These are phyloP conservation scores for Chrysosporium queenslandicum DNA, from an alignment of 2,329 filamentous ascomycete genomes.

Conservation along the genomic window DNA sequence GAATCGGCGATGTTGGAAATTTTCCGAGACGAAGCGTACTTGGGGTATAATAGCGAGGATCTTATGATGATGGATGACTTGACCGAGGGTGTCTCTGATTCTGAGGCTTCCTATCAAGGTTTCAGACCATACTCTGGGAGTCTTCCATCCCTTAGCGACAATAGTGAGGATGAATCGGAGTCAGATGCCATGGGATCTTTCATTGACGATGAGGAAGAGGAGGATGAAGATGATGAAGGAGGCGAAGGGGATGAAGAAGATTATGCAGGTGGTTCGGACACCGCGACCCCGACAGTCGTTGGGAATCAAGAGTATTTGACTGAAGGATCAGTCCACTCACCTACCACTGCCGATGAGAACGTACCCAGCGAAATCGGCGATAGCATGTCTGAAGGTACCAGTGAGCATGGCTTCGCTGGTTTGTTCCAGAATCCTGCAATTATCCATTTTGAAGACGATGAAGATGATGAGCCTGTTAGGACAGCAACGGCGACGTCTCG, in stretches of 20 bases:
- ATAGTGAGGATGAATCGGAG: conserved; percentile 14
- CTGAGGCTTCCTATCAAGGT: not conserved
- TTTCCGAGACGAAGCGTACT: not conserved
- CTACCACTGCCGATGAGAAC: conserved; percentile 16
- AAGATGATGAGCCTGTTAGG: conserved; percentile 14
- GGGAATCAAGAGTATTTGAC: conserved; percentile 16
- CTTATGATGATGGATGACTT: not conserved
- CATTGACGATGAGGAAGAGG: conserved; percentile 16
- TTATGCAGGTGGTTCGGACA: conserved; percentile 12
- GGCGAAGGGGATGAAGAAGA: conserved; percentile 9
- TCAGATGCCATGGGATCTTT: conserved; percentile 20
- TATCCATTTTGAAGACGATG: conserved; percentile 2
- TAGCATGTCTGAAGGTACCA: conserved; percentile 6
- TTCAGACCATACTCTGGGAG: not conserved
- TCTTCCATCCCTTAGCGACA: conserved; percentile 18
- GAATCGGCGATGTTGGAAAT: conserved; percentile 1
- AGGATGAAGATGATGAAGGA: conserved; percentile 10
- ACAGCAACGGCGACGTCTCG: not conserved
- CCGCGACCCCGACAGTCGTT: conserved; percentile 16
- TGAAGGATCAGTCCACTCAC: not conserved
- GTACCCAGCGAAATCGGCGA: conserved; percentile 26
- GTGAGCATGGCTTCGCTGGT: not conserved
- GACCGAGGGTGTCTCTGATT: not conserved
- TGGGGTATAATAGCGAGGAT: not conserved
- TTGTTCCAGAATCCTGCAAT: not conserved